A percentile compares a stretch with the other conserved stretches of the same genome.
Conservation (phyloP, 495 filamentous ascomycete species). For the Aspergillus mulundensis region DNA sequence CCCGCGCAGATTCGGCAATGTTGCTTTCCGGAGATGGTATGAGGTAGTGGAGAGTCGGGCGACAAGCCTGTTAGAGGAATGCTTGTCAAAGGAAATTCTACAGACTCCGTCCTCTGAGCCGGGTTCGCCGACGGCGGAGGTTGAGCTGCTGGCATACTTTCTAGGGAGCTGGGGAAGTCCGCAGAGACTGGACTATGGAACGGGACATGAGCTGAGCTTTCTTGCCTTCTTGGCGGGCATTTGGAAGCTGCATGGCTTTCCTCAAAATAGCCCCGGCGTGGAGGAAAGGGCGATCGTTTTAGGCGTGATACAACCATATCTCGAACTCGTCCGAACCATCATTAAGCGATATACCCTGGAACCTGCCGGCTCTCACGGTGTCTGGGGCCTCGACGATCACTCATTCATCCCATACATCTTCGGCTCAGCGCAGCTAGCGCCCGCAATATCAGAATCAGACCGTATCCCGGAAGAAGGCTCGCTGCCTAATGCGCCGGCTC, state of each 20-base stretch:
- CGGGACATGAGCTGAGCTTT: constrained; percentile 93
- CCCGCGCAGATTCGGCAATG: constrained; percentile 86
- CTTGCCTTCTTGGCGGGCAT: constrained; percentile 83
- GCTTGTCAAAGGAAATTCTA: constrained; percentile 52
- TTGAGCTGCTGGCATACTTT: constrained; percentile 76
- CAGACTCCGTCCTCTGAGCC: constrained; percentile 27
- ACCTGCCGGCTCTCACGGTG: constrained; percentile 89
- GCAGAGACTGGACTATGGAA: constrained; percentile 90
- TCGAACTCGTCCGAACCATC: constrained; percentile 72
- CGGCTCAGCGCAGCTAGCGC: constrained; percentile 79
- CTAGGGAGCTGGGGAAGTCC: constrained; percentile 83
- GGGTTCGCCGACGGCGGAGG: constrained; percentile 40
- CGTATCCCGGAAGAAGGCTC: constrained; percentile 73
- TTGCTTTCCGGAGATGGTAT: constrained; percentile 82
- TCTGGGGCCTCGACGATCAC: constrained; percentile 98
- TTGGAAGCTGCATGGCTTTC: constrained; percentile 85
- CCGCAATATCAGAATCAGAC: constrained; percentile 62
- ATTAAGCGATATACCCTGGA: constrained; percentile 93
- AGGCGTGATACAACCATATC: constrained; percentile 81
- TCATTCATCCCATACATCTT: constrained; percentile 96
- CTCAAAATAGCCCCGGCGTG: constrained; percentile 41
- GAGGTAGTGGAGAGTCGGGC: constrained; percentile 58
- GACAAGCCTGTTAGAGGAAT: constrained; percentile 55
- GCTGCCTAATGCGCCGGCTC: constrained; percentile 62
- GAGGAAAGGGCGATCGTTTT: constrained; percentile 75